Evolutionary conservation across 768 basidiomycete species (phyloP).

Genomic region (Punctularia strigosozonata): DNA sequence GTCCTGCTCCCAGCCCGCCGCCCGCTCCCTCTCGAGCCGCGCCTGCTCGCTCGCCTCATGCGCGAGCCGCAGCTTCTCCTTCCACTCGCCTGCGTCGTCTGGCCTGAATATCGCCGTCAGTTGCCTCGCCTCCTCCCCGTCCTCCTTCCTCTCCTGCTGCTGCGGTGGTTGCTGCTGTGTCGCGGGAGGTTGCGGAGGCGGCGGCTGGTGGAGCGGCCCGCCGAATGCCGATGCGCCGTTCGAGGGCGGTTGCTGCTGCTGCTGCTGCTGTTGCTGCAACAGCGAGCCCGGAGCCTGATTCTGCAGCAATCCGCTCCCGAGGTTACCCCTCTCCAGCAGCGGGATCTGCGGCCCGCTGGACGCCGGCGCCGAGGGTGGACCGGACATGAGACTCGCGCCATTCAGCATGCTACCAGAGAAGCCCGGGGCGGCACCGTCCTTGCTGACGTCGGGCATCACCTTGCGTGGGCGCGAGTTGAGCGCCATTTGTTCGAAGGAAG

Average conservation of each 20-base stretch:
- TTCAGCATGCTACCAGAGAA: too few species aligned
- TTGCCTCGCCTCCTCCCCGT: constrained; percentile 33
- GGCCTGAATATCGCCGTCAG: constrained; percentile 81
- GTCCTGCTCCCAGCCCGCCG: constrained; percentile 40
- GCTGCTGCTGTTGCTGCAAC: constrained; percentile 21
- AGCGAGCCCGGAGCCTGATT: too few species aligned
- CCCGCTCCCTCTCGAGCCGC: constrained; percentile 23
- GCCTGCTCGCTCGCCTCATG: constrained; percentile 51
- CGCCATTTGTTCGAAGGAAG: constrained; percentile 60
- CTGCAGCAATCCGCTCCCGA: constrained; percentile 28
- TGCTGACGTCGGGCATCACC: constrained; percentile 60
- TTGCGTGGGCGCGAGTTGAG: constrained; percentile 79
- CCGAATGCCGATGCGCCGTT: too few species aligned
- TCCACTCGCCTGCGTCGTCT: constrained; percentile 81
- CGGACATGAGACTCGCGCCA: constrained; percentile 42
- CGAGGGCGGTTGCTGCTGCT: constrained; percentile 18
- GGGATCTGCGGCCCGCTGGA: constrained; percentile 28
- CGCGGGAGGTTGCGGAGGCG: constrained; percentile 14
- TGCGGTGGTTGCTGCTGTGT: constrained; percentile 17
- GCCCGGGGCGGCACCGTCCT: constrained; percentile 56
- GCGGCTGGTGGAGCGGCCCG: constrained; percentile 10
- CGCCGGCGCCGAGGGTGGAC: constrained; percentile 37
- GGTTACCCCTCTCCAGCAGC: constrained; percentile 39
- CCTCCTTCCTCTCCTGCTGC: constrained; percentile 28
- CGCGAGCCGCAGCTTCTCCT: constrained; percentile 57